Base-by-base conservation (phyloP, 176 grass and related monocot species). In the Hordeum vulgare region DNA sequence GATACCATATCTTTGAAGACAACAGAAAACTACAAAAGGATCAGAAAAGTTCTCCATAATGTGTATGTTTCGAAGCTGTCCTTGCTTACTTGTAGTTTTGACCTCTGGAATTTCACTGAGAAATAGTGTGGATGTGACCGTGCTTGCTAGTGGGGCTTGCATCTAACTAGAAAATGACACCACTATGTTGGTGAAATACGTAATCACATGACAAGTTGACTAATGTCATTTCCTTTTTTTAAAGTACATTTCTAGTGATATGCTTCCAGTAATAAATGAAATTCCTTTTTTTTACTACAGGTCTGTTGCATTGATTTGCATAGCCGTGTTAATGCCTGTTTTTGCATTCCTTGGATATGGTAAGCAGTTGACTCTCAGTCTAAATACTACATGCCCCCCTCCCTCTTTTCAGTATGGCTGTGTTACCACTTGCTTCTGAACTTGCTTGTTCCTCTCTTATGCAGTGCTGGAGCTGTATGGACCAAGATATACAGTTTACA, bases 311-410 rank as follows among this genome's bases (percentile, higher is more conserved):
- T 86, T 94, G 75, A 87, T 98, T 28, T 75, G 84, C 71, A 85
- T 98, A 91, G 93, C 96, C 3, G 72, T 79, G 41, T 59, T 98
- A 64, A 89, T 95, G 74, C 91, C 89, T 84, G 20, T 94, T 67
- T 89, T 98, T 81, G 96, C 80, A 9, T n/a, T 94, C 78, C 73
- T 95, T 78, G 93, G 93, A 84, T 92, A 93, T 56, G 74, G 96
- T 98, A 98, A 61, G 92, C 40, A 81, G 33, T 77, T 12, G 2
- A 74, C 33, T 89, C 6, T 81, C 40, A 56, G 21, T 21, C 8
- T 77, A 17, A 66, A 63, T 53, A 59, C 11, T 57, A 24, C 47
- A 21, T 66, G 23, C 9, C 15, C 15, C 23, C 28, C 4, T 47
- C 10, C n/a, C 37, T 86, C 51, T 35, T 18, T 66, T 47, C 13